phyloP scores from a whole-genome alignment of 345 rosid genomes.

The Gossypium arboreum region DNA sequence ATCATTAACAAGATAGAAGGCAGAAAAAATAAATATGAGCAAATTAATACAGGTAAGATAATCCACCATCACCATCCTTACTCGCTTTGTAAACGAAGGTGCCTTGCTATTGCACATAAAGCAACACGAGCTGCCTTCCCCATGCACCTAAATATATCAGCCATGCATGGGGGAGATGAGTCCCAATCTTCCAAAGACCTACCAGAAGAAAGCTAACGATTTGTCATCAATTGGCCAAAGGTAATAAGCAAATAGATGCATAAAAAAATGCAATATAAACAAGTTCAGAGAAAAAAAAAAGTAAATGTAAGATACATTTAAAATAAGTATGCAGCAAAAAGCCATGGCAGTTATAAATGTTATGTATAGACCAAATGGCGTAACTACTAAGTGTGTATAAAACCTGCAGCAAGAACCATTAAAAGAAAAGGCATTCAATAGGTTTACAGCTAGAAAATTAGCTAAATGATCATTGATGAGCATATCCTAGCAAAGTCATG shows the following conservation, averaged over 20 bases:
- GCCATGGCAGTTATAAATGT: too few species aligned
- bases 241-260: not conserved
- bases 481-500: too few species aligned
- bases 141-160: slow-evolving; percentile 82
- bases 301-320: too few species aligned
- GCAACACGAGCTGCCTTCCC: slow-evolving; percentile 95
- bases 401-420: too few species aligned
- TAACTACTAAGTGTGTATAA: too few species aligned
- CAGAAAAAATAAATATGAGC: not conserved
- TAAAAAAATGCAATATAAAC: not conserved
- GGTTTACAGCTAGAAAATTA: too few species aligned
- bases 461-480: too few species aligned
- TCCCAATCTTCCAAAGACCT: slow-evolving; percentile 90
- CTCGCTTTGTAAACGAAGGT: slow-evolving; percentile 96
- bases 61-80: slow-evolving; percentile 46
- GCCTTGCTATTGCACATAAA: slow-evolving; percentile 78
- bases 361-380: too few species aligned
- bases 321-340: too few species aligned
- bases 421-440: too few species aligned
- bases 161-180: slow-evolving; percentile 95
- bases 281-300: too few species aligned
- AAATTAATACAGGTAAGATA: slow-evolving; percentile 16
- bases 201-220: slow-evolving; percentile 14
- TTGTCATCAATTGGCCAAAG: slow-evolving; percentile 8
- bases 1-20: slow-evolving; percentile 10